Evolutionary conservation across 257 asterid species (phyloP), one percentile per base, ranked within the genome.

Genomic region (Prunella vulgaris): DNA sequence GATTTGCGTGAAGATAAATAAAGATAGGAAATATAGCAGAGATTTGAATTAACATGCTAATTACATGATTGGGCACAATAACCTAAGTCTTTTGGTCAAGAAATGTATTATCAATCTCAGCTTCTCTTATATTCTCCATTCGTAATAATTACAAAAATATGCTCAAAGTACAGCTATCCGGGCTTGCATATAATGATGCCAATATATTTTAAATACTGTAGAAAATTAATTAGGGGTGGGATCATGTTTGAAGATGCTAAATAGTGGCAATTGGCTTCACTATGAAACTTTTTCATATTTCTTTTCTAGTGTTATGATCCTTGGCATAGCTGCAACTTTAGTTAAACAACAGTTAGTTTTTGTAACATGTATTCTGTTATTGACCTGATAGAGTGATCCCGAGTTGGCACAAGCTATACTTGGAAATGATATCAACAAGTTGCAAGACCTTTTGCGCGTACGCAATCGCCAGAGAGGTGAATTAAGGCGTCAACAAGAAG

Each of bases 371-470:
- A 56, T 20, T 17, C 69, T 77, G 71, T 64, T 72, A 25, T 87
- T 76, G 60, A 69, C 63, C 74, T 78, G 70, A 69, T 76, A 93
- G 99, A 88, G 78, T 62, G 97, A 93, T 82, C 99, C 99, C 62
- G 97, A 93, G 83, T 80, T 93, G 64, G 99, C 96, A 74, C 99
- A 90, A 88, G 86, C 78, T 77, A 64, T 90, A 82, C 96, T 93
- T 65, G 99, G 97, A 53, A 90, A 93, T 78, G 97, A 93, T 80
- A 81, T 87, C 75, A 82, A 88, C 76, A 85, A 48, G 82, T 79
- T 93, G 83, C 99, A 93, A 86, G 99, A 86, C 27, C 72, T 87
- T 68, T 82, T 93, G 73, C 96, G 99, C 5, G 46, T 46, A 27
- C 97, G 97, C 46, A 70, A 86, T 84, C 89, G 80, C 69, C 96